Evolutionary conservation across 1,139 yeast species (phyloP), one percentile per base, ranked within the genome.

Genomic region (Taphrina deformans): DNA sequence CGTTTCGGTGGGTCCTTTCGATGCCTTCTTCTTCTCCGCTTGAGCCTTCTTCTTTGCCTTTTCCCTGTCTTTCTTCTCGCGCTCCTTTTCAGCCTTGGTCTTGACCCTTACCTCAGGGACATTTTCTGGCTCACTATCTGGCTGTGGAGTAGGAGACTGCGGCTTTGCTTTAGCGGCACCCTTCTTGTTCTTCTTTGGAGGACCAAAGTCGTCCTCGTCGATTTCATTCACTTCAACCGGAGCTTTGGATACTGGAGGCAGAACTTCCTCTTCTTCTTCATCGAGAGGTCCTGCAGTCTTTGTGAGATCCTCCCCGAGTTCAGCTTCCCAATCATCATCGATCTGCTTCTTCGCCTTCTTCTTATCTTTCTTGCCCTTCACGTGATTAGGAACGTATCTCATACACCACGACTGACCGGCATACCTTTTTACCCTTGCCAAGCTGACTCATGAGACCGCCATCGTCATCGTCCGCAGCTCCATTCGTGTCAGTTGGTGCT

Each of bases 31-130:
- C 41, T 69, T 68, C 63, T 69, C 70, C 63, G 66, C 55, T 67
- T 92, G 78, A 85, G 87, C 96, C 79, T 90, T 91, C 88, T 93
- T 93, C 78, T 86, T 84, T 72, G 88, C 90, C 82, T 93, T 95
- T 77, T 93, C 99, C 70, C 89, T 89, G 79, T 93, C 99, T 78
- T 93, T 95, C 88, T 92, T 93, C 76, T 93, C 96, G 78, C 85
- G 88, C 78, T 93, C 99, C 82, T 93, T 95, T 75, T 93, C 99
- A 79, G 95, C 95, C 82, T 93, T 95, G 67, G 96, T 85, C 78
- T 93, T 89, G 73, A 92, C 74, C 31, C 74, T 79, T 59, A 95
- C 89, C 48, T 85, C 91, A 60, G 81, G 83, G 41, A 75, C 76
- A 76, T 35, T 75, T 2, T 50, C 62, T 16, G 29, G 55, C 24